Evolutionary conservation across 1,284 basidiomycete species (phyloP).

Genomic region (Naganishia sp.): DNA sequence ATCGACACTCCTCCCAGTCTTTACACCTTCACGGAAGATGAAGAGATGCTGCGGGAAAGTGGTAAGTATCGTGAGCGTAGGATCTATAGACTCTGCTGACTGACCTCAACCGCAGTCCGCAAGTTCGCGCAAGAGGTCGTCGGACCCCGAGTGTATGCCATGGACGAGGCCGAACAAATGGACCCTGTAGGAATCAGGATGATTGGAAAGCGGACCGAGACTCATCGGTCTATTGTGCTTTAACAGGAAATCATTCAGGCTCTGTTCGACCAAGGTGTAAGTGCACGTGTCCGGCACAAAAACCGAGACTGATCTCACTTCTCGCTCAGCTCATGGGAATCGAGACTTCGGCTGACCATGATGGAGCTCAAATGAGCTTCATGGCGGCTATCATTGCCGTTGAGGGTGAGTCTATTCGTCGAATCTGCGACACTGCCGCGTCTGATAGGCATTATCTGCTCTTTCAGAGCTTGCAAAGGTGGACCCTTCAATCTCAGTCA

Average conservation of each 20-base stretch:
- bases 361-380: slow-evolving; percentile 88
- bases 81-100: neutral
- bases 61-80: slow-evolving; percentile 57
- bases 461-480: slow-evolving; percentile 81
- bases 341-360: slow-evolving; percentile 80
- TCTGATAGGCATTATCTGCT: neutral
- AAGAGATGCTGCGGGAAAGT: slow-evolving; percentile 83
- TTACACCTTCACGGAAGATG: slow-evolving; percentile 83
- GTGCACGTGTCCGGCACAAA: slow-evolving; percentile 43
- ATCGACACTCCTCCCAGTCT: slow-evolving; percentile 56
- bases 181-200: slow-evolving; percentile 60
- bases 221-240: neutral
- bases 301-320: neutral
- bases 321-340: slow-evolving; percentile 87
- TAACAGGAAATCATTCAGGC: slow-evolving; percentile 69
- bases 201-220: neutral
- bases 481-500: slow-evolving; percentile 92
- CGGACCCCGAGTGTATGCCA: slow-evolving; percentile 85
- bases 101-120: slow-evolving; percentile 60
- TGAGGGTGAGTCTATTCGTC: slow-evolving; percentile 57
- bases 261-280: slow-evolving; percentile 91
- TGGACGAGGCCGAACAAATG: slow-evolving; percentile 98
- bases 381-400: slow-evolving; percentile 94
- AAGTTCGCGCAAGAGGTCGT: slow-evolving; percentile 88
- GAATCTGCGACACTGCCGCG: too few species aligned